These are phyloP conservation scores for Leucogyrophana mollusca DNA, from an alignment of 768 basidiomycete species.

Conservation along the genomic window DNA sequence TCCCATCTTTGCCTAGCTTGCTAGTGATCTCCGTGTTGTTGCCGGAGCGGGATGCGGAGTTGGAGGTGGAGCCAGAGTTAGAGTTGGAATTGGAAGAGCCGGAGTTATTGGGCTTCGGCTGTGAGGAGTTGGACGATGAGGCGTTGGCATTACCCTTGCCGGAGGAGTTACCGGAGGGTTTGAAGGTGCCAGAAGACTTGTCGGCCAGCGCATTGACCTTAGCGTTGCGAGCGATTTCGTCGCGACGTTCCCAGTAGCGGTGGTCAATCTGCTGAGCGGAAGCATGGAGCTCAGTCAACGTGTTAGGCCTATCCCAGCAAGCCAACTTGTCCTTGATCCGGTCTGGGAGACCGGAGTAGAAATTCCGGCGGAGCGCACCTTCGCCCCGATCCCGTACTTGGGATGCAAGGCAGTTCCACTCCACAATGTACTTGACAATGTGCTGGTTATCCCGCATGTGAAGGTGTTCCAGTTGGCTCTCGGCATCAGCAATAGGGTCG, in stretches of 20 bases:
- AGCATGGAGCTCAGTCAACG: background rate
- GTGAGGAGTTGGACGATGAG: too few species aligned
- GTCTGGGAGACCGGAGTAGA: conserved; percentile 11
- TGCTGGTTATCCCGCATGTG: background rate
- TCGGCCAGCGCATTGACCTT: background rate
- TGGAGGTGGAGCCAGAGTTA: too few species aligned
- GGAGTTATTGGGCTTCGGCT: background rate
- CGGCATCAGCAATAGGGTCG: background rate
- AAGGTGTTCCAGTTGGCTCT: background rate
- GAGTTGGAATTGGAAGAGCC: too few species aligned
- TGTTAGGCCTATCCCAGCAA: conserved; percentile 4
- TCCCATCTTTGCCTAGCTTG: too few species aligned
- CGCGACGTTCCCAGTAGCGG: conserved; percentile 16
- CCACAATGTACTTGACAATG: background rate
- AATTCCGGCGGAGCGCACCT: conserved; percentile 10
- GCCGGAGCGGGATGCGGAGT: too few species aligned
- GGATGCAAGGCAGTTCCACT: conserved; percentile 8
- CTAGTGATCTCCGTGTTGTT: too few species aligned
- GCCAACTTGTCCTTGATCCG: conserved; percentile 11
- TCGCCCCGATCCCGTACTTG: conserved; percentile 5
- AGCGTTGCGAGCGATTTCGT: background rate
- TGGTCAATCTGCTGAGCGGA: too few species aligned
- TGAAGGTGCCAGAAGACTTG: too few species aligned
- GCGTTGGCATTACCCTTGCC: too few species aligned
- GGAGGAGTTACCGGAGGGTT: too few species aligned